Percentiles rank a stretch among this genome's conserved stretches.
Evolutionary conservation across 768 basidiomycete genomes (phyloP).

Genomic region (Tephrocybe sp.): DNA sequence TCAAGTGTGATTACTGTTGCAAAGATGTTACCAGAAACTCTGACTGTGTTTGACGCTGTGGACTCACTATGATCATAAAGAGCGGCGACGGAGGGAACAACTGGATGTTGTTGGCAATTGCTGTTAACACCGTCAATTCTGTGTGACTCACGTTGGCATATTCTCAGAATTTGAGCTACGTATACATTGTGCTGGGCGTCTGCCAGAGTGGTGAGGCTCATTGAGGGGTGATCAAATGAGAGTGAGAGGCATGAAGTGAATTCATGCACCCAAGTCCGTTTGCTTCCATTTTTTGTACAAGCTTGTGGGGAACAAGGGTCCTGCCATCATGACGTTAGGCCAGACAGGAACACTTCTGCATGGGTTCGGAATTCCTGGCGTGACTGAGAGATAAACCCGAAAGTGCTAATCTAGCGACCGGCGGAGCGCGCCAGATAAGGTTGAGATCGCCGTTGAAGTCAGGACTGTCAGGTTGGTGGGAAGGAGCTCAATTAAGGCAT

Average conservation of each 20-base stretch:
- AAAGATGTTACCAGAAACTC: background rate
- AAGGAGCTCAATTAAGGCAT: background rate
- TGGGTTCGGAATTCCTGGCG: background rate
- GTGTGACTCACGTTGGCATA: constrained; percentile 22
- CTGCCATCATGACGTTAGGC: background rate
- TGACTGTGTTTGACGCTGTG: background rate
- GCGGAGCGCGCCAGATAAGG: constrained; percentile 3
- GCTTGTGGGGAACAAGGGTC: background rate
- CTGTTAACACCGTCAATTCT: background rate
- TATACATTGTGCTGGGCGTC: background rate
- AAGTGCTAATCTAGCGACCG: background rate
- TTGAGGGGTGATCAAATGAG: background rate
- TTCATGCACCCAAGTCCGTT: background rate
- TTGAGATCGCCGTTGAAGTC: constrained; percentile 6
- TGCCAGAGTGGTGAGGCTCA: constrained; percentile 1
- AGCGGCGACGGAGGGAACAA: constrained; percentile 20
- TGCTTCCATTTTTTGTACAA: background rate
- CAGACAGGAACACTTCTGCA: background rate
- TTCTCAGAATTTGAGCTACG: constrained; percentile 16
- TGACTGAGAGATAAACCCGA: background rate
- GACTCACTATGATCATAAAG: constrained; percentile 27
- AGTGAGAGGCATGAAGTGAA: constrained; percentile 6
- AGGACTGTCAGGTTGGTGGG: background rate
- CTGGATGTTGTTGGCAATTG: constrained; percentile 4
- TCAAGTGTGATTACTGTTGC: constrained; percentile 27